Evolutionary conservation across 176 grass and related monocot species (phyloP).

Genomic region (Ananas comosus): DNA sequence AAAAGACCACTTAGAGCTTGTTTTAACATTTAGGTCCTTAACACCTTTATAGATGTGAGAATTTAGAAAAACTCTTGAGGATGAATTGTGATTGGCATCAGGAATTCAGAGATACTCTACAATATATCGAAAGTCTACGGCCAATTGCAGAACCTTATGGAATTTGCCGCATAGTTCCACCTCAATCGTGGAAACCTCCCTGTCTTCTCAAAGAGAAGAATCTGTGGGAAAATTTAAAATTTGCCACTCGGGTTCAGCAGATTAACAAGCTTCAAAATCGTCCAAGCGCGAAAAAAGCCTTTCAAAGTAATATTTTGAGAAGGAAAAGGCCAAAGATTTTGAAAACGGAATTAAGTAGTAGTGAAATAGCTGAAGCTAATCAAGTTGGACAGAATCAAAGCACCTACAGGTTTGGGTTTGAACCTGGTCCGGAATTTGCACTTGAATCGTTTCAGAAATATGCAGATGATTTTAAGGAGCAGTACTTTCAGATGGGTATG

Average conservation of each 20-base stretch:
- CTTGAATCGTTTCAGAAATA: constrained; percentile 23
- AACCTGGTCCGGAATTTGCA: constrained; percentile 18
- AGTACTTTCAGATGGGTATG: constrained; percentile 16
- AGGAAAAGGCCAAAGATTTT: constrained; percentile 67
- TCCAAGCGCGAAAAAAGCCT: constrained; percentile 3
- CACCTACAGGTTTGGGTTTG: constrained; percentile 20
- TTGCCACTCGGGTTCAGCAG: constrained; percentile 12
- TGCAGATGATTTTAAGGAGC: constrained; percentile 19
- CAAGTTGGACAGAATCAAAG: constrained; percentile 27
- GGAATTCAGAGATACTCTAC: constrained; percentile 19
- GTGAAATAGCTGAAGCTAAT: constrained; percentile 9
- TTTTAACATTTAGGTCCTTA: not conserved
- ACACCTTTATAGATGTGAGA: constrained; percentile 6
- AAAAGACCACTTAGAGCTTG: not conserved
- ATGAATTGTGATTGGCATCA: not conserved
- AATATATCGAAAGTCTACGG: constrained; percentile 15
- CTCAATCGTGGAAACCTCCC: constrained; percentile 16
- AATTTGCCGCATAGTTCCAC: constrained; percentile 21
- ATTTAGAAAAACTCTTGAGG: not conserved
- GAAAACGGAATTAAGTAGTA: constrained; percentile 36
- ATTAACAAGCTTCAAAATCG: constrained; percentile 20
- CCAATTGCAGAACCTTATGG: constrained; percentile 17
- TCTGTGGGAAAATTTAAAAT: constrained; percentile 5
- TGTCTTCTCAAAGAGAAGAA: constrained; percentile 16
- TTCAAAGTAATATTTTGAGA: constrained; percentile 21